Evolutionary conservation across 257 asterid genomes (phyloP).

Genomic region (Craterostigma plantagineum): DNA sequence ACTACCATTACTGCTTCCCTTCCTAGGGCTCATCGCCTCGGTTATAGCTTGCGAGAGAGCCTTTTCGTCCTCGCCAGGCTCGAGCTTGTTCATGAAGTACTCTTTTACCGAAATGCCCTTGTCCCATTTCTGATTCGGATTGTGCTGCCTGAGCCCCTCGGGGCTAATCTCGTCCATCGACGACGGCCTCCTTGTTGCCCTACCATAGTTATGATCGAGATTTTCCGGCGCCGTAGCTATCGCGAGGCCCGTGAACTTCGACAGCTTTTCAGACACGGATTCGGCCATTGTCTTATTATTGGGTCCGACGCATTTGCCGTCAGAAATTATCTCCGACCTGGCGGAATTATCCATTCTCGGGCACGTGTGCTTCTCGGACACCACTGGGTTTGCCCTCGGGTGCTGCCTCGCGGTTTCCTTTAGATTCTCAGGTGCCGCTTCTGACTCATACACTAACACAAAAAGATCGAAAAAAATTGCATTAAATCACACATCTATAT

Average conservation of each 20-base stretch:
- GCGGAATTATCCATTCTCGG: too few species aligned
- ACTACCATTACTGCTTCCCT: background rate
- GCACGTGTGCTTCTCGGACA: constrained; percentile 32
- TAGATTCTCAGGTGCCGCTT: constrained; percentile 46
- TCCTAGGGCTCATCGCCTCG: constrained; percentile 71
- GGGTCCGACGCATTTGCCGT: constrained; percentile 9
- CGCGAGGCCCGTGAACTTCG: constrained; percentile 28
- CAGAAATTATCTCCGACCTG: constrained; percentile 2
- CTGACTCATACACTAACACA: constrained; percentile 95
- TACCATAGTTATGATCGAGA: background rate
- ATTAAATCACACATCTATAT: too few species aligned
- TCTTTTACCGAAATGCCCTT: constrained; percentile 80
- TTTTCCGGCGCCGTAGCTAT: constrained; percentile 8
- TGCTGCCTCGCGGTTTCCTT: constrained; percentile 73
- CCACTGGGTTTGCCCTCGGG: constrained; percentile 68
- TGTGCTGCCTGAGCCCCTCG: constrained; percentile 11
- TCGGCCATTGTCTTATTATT: constrained; percentile 22
- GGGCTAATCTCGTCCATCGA: background rate
- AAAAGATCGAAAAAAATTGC: background rate
- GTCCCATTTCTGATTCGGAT: constrained; percentile 31
- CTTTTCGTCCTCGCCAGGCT: constrained; percentile 82
- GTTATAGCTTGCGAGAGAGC: constrained; percentile 84
- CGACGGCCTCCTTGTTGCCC: background rate
- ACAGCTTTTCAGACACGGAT: constrained; percentile 26
- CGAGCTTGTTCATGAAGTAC: constrained; percentile 60